Evolutionary conservation across 2,329 filamentous ascomycete species (phyloP), one percentile per base, ranked within the genome.

Genomic region (Mariannaea sp.): DNA sequence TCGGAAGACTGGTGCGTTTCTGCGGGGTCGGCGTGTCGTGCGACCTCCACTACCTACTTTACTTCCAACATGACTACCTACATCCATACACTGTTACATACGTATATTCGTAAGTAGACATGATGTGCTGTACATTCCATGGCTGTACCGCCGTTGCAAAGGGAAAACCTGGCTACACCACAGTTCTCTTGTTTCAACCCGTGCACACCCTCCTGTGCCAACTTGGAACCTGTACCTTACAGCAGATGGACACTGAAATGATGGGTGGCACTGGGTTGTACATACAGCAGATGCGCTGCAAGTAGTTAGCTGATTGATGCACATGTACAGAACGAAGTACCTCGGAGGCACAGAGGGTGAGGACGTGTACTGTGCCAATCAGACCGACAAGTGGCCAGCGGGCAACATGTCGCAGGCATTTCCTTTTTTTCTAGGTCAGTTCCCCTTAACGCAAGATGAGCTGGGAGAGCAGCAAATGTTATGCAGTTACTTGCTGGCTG

Each of bases 21-120:
- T 60, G 59, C 57, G 59, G 62, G 59, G 63, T 56, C 55, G 44
- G 49, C 49, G 44, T 46, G 51, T 55, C 55, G 62, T 65, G 53
- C 62, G 49, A 62, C 59, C 26, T 41, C 43, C n/a, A n/a, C n/a
- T n/a, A n/a, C n/a, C n/a, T n/a, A n/a, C n/a, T n/a, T n/a, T n/a
- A n/a, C n/a, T n/a, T n/a, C n/a, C n/a, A n/a, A n/a, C n/a, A n/a
- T n/a, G n/a, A n/a, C n/a, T n/a, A n/a, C n/a, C n/a, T n/a, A n/a
- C 24, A 49, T 46, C 33, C 48, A 58, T n/a, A n/a, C n/a, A n/a
- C n/a, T n/a, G n/a, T n/a, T n/a, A n/a, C n/a, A n/a, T n/a, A n/a
- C n/a, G n/a, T n/a, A n/a, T n/a, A n/a, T n/a, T n/a, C n/a, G n/a
- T n/a, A n/a, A n/a, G n/a, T 24, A 24, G 22, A 24, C 22, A 24